Evolutionary conservation across 2,329 filamentous ascomycete genomes (phyloP).

Genomic region (Claviceps cyperi): DNA sequence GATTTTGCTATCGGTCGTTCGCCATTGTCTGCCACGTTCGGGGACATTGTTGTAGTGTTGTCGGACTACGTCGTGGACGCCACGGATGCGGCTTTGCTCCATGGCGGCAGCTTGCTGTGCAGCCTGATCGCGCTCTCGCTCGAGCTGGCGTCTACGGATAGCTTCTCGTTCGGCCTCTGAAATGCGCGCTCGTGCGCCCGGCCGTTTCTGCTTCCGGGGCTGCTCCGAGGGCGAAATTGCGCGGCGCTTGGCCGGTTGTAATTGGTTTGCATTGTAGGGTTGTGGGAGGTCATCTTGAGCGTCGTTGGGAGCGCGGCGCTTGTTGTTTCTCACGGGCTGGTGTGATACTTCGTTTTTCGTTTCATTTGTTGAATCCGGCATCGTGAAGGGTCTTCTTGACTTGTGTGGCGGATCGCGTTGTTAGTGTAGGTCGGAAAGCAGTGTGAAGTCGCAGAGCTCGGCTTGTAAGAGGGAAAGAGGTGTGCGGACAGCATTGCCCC

Average conservation of each 20-base stretch:
- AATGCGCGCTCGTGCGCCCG: constrained; percentile 52
- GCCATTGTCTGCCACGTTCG: constrained; percentile 86
- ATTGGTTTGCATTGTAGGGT: constrained; percentile 43
- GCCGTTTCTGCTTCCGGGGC: constrained; percentile 54
- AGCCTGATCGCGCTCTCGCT: constrained; percentile 34
- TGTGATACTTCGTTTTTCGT: not conserved
- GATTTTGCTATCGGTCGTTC: constrained; percentile 85
- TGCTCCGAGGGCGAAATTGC: constrained; percentile 38
- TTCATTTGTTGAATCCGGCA: not conserved
- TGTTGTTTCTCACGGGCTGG: constrained; percentile 11
- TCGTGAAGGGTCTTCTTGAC: not conserved
- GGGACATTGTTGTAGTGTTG: constrained; percentile 95
- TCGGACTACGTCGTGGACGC: constrained; percentile 70
- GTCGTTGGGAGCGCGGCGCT: constrained; percentile 21
- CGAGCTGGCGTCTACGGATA: constrained; percentile 46
- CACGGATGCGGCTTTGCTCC: constrained; percentile 27
- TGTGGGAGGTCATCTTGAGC: constrained; percentile 35
- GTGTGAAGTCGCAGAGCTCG: not conserved
- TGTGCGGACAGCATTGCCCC: too few relatives aligned
- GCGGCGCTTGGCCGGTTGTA: constrained; percentile 45
- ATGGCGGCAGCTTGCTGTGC: constrained; percentile 21
- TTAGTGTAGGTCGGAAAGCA: not conserved
- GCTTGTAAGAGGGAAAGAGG: too few relatives aligned
- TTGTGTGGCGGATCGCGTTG: not conserved
- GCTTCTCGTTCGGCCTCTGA: constrained; percentile 52